These are phyloP conservation scores for Saturnispora quitensis DNA, from an alignment of 805 yeast species.

Conservation along the genomic window DNA sequence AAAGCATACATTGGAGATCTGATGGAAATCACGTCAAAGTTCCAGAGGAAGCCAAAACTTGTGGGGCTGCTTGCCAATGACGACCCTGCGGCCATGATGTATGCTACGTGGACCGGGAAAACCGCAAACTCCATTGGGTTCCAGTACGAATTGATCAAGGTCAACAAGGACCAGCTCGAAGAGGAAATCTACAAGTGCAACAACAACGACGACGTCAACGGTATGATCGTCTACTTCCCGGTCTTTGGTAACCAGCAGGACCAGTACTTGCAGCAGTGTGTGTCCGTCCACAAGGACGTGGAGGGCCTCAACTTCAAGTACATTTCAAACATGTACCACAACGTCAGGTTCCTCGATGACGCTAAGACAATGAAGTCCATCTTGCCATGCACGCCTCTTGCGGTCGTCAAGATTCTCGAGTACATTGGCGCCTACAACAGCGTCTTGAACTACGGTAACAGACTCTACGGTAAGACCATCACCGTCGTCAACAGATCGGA, in stretches of 20 bases:
- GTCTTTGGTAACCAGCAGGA: conserved; percentile 94
- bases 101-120: conserved; percentile 93
- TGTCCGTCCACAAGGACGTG: conserved; percentile 86
- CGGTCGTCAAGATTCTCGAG: conserved; percentile 87
- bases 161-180: conserved; percentile 74
- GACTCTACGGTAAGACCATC: conserved; percentile 86
- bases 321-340: conserved; percentile 92
- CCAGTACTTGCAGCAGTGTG: conserved; percentile 89
- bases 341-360: conserved; percentile 72
- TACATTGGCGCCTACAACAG: conserved; percentile 80
- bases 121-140: conserved; percentile 84
- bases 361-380: conserved; percentile 65
- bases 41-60: conserved; percentile 55
- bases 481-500: conserved; percentile 90
- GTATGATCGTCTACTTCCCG: conserved; percentile 96
- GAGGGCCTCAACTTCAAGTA: conserved; percentile 90
- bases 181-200: conserved; percentile 78
- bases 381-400: conserved; percentile 93
- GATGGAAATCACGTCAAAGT: conserved; percentile 40
- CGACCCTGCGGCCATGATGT: conserved; percentile 93
- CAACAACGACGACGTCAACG: conserved; percentile 64
- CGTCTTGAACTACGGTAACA: conserved; percentile 77
- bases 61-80: conserved; percentile 89
- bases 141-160: conserved; percentile 64
- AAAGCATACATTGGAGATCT: conserved; percentile 74